phyloP scores from a whole-genome alignment of 2,329 filamentous ascomycete genomes.

The Westerdykella ornata region DNA sequence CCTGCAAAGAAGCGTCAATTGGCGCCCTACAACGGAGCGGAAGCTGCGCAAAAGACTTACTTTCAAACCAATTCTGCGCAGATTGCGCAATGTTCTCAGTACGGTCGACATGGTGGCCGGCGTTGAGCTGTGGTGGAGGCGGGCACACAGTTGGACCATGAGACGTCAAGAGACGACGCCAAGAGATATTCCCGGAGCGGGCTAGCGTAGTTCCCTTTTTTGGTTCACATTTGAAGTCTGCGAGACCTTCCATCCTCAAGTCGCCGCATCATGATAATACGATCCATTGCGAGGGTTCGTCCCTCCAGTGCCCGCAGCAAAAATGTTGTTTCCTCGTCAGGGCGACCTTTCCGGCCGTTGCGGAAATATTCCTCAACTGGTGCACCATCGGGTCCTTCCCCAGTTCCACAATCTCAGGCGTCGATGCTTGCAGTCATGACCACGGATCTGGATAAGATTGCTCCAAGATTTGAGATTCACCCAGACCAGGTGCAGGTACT shows the following conservation, averaged over 20 bases:
- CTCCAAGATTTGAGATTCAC: constrained; percentile 80
- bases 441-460: constrained; percentile 75
- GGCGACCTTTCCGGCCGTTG: constrained; percentile 13
- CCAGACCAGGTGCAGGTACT: constrained; percentile 76
- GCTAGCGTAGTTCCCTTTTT: constrained; percentile 1
- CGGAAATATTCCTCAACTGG: constrained; percentile 33
- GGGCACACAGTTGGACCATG: constrained; percentile 14
- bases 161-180: constrained; percentile 2
- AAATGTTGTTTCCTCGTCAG: constrained; percentile 12
- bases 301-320: constrained; percentile 14
- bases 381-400: constrained; percentile 20
- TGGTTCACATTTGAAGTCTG: constrained; percentile 25
- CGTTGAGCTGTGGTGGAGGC: constrained; percentile 14
- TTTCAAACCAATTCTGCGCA: constrained; percentile 84
- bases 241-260: constrained; percentile 6
- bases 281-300: constrained; percentile 22
- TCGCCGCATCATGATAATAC: constrained; percentile 29
- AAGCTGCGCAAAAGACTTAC: constrained; percentile 43
- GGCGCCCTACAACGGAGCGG: constrained; percentile 16
- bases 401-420: constrained; percentile 42
- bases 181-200: constrained; percentile 1
- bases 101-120: constrained; percentile 77
- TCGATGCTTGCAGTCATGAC: constrained; percentile 55
- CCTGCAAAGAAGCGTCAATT: constrained; percentile 48
- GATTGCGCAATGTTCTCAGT: constrained; percentile 74